These are phyloP conservation scores for Saxophila tyrrhenica DNA, from an alignment of 495 filamentous ascomycete genomes.

Conservation along the genomic window DNA sequence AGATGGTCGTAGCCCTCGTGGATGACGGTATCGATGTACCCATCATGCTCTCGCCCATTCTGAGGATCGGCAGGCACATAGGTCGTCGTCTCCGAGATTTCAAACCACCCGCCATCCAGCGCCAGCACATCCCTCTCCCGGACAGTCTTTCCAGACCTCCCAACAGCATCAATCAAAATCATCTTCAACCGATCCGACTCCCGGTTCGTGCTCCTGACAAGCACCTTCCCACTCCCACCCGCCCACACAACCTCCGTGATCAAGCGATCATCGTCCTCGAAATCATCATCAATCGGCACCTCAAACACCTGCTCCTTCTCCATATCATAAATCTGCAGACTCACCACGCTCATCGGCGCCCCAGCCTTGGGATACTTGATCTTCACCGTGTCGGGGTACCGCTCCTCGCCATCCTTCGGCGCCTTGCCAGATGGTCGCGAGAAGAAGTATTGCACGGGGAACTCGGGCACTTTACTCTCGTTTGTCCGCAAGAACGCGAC, in stretches of 20 bases:
- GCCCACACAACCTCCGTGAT: constrained; percentile 94
- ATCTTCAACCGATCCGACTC: constrained; percentile 85
- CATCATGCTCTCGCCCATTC: constrained; percentile 68
- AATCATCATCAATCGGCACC: constrained; percentile 65
- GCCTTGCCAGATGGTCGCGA: constrained; percentile 69
- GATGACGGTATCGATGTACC: constrained; percentile 88
- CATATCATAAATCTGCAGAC: constrained; percentile 80
- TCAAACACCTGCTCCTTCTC: constrained; percentile 66
- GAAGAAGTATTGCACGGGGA: constrained; percentile 87
- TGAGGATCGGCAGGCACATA: constrained; percentile 75
- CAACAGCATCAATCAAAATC: constrained; percentile 68
- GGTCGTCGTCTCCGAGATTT: constrained; percentile 74
- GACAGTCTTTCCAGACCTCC: constrained; percentile 62
- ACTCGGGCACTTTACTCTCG: constrained; percentile 83
- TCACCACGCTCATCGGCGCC: constrained; percentile 81
- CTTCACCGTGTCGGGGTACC: constrained; percentile 76
- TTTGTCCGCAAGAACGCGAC: constrained; percentile 88
- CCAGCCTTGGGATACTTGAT: constrained; percentile 98
- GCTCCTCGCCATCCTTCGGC: constrained; percentile 64
- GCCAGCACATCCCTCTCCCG: constrained; percentile 63
- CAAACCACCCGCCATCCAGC: constrained; percentile 93
- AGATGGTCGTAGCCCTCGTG: constrained; percentile 81
- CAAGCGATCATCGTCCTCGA: constrained; percentile 67
- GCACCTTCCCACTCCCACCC: constrained; percentile 53
- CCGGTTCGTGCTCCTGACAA: constrained; percentile 85